A percentile compares a stretch with the other conserved stretches of the same genome.
These are phyloP conservation scores for Lichtheimia corymbifera DNA, from an alignment of 371 early-diverging fungal genomes.

Conservation along the genomic window DNA sequence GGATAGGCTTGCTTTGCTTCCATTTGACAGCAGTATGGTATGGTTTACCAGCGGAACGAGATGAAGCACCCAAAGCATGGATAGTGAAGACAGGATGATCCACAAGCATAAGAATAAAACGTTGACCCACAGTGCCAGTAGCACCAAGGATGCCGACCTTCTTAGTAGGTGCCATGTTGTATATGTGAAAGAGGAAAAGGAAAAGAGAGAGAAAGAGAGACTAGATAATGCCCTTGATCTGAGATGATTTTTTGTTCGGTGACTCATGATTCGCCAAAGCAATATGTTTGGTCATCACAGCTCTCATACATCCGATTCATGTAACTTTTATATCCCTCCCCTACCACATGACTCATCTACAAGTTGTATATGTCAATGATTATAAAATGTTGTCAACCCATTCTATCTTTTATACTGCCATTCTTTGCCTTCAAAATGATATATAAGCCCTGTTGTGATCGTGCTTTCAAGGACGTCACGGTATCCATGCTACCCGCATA, in stretches of 20 bases:
- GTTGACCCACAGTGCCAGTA: constrained; percentile 97
- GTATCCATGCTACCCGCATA: no score
- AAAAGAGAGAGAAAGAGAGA: constrained; percentile 6
- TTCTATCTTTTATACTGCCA: no score
- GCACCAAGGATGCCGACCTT: constrained; percentile 95
- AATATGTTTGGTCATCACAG: no score
- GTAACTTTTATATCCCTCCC: no score
- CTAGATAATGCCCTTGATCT: background rate
- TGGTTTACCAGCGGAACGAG: constrained; percentile 87
- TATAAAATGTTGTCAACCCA: no score
- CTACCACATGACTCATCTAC: no score
- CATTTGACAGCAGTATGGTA: constrained; percentile 82
- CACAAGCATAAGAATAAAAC: constrained; percentile 89
- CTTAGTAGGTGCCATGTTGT: constrained; percentile 25
- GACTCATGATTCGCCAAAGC: no score
- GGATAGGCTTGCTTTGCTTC: constrained; percentile 85
- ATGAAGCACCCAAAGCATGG: constrained; percentile 88
- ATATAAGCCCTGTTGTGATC: no score
- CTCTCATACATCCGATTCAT: no score
- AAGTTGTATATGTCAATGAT: no score
- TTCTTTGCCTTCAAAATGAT: no score
- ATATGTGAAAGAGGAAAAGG: background rate
- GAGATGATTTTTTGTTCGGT: background rate
- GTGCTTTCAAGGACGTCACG: no score
- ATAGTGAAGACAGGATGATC: constrained; percentile 87